Percentiles rank a stretch among this genome's conserved stretches.
Conservation (phyloP, 163 green algal genomes). For the Chlamydomonas reinhardtii region DNA sequence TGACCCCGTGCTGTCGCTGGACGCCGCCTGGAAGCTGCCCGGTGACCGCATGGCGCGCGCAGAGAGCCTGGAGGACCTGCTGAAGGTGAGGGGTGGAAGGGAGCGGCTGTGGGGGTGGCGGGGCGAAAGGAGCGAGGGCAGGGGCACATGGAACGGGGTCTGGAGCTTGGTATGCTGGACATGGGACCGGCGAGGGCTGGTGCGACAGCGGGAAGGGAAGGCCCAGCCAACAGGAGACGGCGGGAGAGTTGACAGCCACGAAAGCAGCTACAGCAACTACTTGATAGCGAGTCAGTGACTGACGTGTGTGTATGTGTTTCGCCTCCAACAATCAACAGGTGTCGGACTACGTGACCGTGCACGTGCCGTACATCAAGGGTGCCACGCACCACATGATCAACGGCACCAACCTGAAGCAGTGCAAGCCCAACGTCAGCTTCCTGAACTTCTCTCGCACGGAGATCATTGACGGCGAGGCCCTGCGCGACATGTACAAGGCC, state of each 20-base stretch:
- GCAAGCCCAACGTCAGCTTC: constrained; percentile 67
- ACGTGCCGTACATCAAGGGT: constrained; percentile 72
- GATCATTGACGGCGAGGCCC: constrained; percentile 67
- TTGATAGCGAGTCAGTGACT: too few species aligned
- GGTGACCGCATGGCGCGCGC: constrained; percentile 67
- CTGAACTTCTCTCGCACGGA: constrained; percentile 72
- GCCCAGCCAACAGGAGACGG: too few species aligned
- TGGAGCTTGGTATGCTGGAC: too few species aligned
- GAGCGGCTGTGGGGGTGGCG: neutral
- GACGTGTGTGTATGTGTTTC: too few species aligned
- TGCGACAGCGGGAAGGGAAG: too few species aligned
- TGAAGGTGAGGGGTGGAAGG: constrained; percentile 19
- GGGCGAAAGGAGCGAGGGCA: neutral
- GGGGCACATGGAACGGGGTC: too few species aligned
- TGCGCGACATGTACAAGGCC: constrained; percentile 57
- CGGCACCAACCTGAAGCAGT: constrained; percentile 60
- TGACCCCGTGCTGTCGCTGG: constrained; percentile 68
- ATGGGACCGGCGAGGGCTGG: too few species aligned
- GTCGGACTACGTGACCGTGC: constrained; percentile 70
- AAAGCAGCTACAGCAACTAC: too few species aligned
- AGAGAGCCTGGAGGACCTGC: constrained; percentile 62
- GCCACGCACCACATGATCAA: constrained; percentile 75
- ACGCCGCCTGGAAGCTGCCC: constrained; percentile 66
- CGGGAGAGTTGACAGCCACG: too few species aligned
- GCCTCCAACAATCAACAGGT: neutral